Evolutionary conservation across 306 rosid genomes (phyloP).

Genomic region (Corylus heterophylla): DNA sequence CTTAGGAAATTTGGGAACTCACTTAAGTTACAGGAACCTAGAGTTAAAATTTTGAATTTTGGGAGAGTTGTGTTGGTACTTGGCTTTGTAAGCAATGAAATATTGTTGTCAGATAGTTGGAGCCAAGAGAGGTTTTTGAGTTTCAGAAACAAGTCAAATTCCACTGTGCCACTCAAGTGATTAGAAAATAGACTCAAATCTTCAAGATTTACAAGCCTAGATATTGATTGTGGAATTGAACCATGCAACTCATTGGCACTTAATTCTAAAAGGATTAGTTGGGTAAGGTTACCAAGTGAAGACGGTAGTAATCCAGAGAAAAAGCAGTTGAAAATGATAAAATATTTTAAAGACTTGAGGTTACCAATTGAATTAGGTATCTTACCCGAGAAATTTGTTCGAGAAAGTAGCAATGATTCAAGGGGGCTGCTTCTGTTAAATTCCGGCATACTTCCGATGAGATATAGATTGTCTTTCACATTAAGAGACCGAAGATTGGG

Average conservation of each 20-base stretch:
- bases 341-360: too few relatives aligned
- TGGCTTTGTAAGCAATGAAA: neutral
- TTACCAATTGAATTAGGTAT: too few relatives aligned
- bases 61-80: neutral
- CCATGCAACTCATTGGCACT: too few relatives aligned
- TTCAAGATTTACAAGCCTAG: neutral
- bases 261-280: too few relatives aligned
- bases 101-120: accelerated
- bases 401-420: too few relatives aligned
- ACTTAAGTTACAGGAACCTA: accelerated
- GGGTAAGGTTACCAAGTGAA: neutral
- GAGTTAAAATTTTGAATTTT: accelerated
- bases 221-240: neutral
- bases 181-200: accelerated
- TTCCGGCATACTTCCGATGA: too few relatives aligned
- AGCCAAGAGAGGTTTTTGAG: accelerated
- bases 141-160: neutral
- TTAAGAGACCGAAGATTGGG: too few relatives aligned
- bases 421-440: too few relatives aligned
- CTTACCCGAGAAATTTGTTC: too few relatives aligned
- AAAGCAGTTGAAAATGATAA: accelerated
- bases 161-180: neutral
- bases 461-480: too few relatives aligned
- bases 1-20: neutral
- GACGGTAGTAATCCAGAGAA: neutral